A percentile compares a stretch with the other conserved stretches of the same genome.
Evolutionary conservation across 2,329 filamentous ascomycete species (phyloP).

Genomic region (Cladosporium sp.): DNA sequence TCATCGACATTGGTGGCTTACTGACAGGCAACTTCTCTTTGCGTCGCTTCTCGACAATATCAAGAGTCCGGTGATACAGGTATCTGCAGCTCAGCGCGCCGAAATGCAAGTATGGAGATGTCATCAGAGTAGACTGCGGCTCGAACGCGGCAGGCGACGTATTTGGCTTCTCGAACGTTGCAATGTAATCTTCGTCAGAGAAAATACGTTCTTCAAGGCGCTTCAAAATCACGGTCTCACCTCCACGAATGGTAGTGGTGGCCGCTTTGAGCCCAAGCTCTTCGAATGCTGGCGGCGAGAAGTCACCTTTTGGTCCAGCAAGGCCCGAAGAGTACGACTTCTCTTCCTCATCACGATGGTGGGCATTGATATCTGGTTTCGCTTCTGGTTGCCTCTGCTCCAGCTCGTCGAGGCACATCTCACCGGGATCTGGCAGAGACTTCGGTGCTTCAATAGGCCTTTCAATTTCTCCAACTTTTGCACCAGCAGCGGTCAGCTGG

Average conservation of each 20-base stretch:
- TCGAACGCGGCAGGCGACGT: constrained; percentile 71
- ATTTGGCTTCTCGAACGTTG: constrained; percentile 71
- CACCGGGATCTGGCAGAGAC: constrained; percentile 60
- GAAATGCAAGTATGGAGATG: constrained; percentile 72
- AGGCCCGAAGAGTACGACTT: constrained; percentile 54
- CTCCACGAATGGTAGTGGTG: constrained; percentile 64
- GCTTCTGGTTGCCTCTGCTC: constrained; percentile 51
- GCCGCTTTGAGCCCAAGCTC: constrained; percentile 65
- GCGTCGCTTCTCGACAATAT: constrained; percentile 56
- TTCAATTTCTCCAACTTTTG: constrained; percentile 59
- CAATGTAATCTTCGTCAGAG: constrained; percentile 61
- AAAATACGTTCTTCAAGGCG: constrained; percentile 55
- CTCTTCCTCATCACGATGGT: constrained; percentile 51
- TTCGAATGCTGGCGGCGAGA: constrained; percentile 65
- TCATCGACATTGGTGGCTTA: constrained; percentile 62
- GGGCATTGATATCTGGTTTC: constrained; percentile 58
- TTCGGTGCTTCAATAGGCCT: constrained; percentile 58
- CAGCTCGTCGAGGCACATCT: constrained; percentile 54
- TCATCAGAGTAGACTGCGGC: constrained; percentile 67
- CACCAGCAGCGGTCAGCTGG: constrained; percentile 60
- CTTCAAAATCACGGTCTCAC: constrained; percentile 62
- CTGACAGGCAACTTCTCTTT: constrained; percentile 50
- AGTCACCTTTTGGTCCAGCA: constrained; percentile 64
- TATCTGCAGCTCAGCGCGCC: constrained; percentile 65
- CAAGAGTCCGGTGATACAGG: constrained; percentile 68